These are phyloP conservation scores for Mycena vitilis DNA, from an alignment of 768 basidiomycete genomes.

Conservation along the genomic window DNA sequence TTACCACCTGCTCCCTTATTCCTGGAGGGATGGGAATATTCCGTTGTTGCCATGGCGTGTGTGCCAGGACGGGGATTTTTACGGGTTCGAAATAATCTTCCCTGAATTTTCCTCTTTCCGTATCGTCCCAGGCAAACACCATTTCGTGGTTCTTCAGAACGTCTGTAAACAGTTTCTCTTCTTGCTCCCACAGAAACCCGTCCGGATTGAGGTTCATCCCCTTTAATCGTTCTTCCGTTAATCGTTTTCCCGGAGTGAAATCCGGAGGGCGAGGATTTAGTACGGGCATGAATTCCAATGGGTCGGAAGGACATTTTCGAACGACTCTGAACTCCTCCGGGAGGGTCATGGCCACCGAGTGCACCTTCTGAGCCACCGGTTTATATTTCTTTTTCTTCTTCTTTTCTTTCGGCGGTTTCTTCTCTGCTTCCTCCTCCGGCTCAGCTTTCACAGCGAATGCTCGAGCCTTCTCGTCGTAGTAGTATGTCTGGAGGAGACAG, in stretches of 20 bases:
- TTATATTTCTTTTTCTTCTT: constrained; percentile 13
- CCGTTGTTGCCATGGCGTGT: constrained; percentile 38
- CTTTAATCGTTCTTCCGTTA: too few relatives aligned
- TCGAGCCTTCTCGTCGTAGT: neutral
- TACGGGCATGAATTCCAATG: too few relatives aligned
- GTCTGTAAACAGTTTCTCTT: neutral
- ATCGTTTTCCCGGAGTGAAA: too few relatives aligned
- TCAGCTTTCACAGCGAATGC: neutral
- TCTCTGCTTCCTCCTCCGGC: neutral
- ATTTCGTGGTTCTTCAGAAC: neutral
- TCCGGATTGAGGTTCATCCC: neutral
- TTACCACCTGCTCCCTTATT: constrained; percentile 1
- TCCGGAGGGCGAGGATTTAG: too few relatives aligned
- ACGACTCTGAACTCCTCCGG: constrained; percentile 5
- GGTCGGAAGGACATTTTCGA: constrained; percentile 1
- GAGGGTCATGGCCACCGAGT: neutral
- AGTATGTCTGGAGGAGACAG: neutral
- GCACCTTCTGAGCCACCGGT: neutral
- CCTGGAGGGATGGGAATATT: constrained; percentile 33
- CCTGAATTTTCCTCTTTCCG: constrained; percentile 32
- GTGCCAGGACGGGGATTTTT: constrained; percentile 37
- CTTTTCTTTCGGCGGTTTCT: neutral
- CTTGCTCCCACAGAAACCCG: neutral
- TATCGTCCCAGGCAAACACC: constrained; percentile 34
- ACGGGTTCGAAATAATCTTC: constrained; percentile 37